phyloP scores from a whole-genome alignment of 2,329 filamentous ascomycete genomes.

The Myriosclerotinia curreyana region DNA sequence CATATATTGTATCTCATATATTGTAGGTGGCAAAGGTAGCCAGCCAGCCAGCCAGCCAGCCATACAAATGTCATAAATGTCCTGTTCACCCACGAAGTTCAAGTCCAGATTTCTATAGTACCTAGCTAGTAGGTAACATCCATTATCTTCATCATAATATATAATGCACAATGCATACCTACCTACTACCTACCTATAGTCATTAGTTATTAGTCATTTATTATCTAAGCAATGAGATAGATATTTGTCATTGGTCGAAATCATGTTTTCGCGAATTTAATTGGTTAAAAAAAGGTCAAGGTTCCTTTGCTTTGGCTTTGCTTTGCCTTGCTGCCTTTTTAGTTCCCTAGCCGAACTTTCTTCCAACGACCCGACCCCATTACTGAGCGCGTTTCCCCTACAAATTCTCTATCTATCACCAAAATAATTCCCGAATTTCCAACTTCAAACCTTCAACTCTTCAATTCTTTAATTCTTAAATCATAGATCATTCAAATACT shows the following conservation, averaged over 20 bases:
- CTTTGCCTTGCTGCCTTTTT: neutral
- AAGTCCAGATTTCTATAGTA: no score
- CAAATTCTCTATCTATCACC: constrained; percentile 24
- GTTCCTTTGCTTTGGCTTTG: constrained; percentile 14
- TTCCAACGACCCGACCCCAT: constrained; percentile 17
- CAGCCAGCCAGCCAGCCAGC: no score
- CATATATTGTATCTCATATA: no score
- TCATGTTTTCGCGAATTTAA: constrained; percentile 13
- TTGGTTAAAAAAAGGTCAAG: constrained; percentile 21
- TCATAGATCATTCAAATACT: constrained; percentile 9
- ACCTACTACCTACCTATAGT: no score
- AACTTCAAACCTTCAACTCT: constrained; percentile 25
- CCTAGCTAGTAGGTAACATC: neutral
- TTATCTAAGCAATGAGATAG: no score
- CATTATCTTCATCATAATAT: no score
- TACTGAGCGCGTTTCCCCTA: constrained; percentile 16
- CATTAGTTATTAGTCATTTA: no score
- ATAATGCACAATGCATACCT: no score
- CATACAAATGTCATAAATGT: neutral
- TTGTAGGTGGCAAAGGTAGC: no score
- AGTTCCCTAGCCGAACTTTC: constrained; percentile 20
- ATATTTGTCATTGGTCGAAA: no score
- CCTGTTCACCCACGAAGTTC: no score
- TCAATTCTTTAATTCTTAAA: no score
- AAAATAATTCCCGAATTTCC: constrained; percentile 22